phyloP scores from a whole-genome alignment of 2,329 filamentous ascomycete species.

The Rhinocladiella similis region DNA sequence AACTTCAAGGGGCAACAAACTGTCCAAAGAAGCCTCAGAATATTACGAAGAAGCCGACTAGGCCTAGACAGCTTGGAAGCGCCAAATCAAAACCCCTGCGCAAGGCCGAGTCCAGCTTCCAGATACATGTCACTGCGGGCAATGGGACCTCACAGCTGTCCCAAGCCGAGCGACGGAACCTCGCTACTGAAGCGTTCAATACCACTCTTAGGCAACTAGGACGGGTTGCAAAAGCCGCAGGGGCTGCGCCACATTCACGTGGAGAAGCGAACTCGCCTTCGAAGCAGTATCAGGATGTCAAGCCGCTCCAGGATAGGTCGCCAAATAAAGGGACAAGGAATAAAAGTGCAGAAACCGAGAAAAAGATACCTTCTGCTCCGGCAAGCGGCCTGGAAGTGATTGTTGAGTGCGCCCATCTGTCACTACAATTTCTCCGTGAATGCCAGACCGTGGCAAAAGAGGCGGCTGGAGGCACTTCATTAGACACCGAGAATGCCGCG shows the following conservation, averaged over 20 bases:
- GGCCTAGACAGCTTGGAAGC: constrained; percentile 28
- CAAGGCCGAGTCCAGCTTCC: constrained; percentile 6
- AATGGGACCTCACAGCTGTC: constrained; percentile 3
- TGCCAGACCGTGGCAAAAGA: constrained; percentile 13
- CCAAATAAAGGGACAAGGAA: constrained; percentile 30
- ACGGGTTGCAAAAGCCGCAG: constrained; percentile 32
- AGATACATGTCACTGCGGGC: constrained; percentile 12
- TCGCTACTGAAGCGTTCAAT: constrained; percentile 50
- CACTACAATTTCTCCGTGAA: constrained; percentile 40
- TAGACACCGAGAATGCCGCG: constrained; percentile 22
- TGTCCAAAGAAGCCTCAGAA: too few species aligned
- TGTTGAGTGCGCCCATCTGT: constrained; percentile 42
- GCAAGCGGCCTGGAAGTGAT: constrained; percentile 23
- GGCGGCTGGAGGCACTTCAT: neutral
- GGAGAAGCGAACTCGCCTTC: neutral
- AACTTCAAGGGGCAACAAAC: neutral
- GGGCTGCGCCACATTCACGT: constrained; percentile 8
- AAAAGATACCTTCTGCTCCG: neutral
- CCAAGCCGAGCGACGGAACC: constrained; percentile 37
- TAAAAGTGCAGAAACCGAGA: constrained; percentile 26
- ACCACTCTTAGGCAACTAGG: constrained; percentile 44
- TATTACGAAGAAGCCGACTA: constrained; percentile 4
- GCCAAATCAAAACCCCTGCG: constrained; percentile 13
- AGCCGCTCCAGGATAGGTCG: constrained; percentile 33
- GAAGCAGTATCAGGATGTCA: constrained; percentile 8